phyloP scores from a whole-genome alignment of 805 yeast species.

The Schwanniomyces sp. region DNA sequence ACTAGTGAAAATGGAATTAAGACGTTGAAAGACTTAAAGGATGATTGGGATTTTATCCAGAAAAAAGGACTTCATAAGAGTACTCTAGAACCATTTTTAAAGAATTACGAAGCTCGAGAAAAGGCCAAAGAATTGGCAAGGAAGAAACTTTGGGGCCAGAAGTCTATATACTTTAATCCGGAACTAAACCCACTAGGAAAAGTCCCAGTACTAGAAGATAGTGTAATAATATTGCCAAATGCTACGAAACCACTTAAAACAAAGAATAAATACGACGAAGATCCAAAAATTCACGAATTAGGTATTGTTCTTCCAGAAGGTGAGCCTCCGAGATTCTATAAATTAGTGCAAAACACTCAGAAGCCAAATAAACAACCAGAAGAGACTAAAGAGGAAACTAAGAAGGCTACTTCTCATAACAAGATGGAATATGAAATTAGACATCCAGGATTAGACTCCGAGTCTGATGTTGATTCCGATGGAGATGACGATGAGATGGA shows the following conservation, averaged over 20 bases:
- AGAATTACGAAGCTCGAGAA: slow-evolving; percentile 15
- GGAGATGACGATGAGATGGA: neutral
- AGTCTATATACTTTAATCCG: slow-evolving; percentile 62
- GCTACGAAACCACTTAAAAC: slow-evolving; percentile 30
- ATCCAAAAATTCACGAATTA: slow-evolving; percentile 26
- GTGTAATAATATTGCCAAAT: slow-evolving; percentile 19
- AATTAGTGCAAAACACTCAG: slow-evolving; percentile 34
- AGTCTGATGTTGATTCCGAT: neutral
- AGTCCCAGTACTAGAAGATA: slow-evolving; percentile 37
- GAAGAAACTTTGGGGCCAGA: slow-evolving; percentile 40
- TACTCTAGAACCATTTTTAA: slow-evolving; percentile 23
- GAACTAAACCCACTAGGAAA: slow-evolving; percentile 64
- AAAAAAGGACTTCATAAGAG: slow-evolving; percentile 34
- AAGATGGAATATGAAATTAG: too few species aligned
- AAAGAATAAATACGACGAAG: slow-evolving; percentile 18
- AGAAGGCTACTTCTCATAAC: too few species aligned
- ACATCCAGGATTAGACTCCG: neutral
- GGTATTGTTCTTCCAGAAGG: slow-evolving; percentile 39
- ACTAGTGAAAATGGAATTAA: slow-evolving; percentile 16
- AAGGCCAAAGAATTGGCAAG: slow-evolving; percentile 12
- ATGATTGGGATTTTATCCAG: slow-evolving; percentile 41
- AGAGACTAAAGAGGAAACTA: too few species aligned
- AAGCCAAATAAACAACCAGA: slow-evolving; percentile 3
- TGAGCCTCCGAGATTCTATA: slow-evolving; percentile 48
- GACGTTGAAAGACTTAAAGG: slow-evolving; percentile 24